Conservation (phyloP, 495 filamentous ascomycete species). For the Penicillium cinerascens region DNA sequence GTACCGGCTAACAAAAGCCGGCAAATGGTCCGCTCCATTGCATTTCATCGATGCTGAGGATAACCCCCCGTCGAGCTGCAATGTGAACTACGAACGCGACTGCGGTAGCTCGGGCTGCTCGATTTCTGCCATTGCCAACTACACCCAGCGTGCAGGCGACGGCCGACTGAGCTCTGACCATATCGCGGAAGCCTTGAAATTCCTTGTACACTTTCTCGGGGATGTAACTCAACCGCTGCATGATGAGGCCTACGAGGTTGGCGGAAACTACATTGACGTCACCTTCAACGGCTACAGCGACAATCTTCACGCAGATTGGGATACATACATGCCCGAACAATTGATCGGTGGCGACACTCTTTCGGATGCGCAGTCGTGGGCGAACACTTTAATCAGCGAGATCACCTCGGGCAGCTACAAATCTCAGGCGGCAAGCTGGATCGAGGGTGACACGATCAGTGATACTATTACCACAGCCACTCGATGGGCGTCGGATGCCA, state of each 20-base stretch:
- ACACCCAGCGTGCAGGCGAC: conserved; percentile 30
- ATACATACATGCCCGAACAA: conserved; percentile 60
- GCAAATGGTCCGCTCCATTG: conserved; percentile 49
- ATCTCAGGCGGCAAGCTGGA: conserved; percentile 45
- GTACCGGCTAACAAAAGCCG: conserved; percentile 52
- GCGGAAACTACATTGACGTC: conserved; percentile 60
- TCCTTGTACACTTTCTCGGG: conserved; percentile 58
- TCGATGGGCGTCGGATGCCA: conserved; percentile 55
- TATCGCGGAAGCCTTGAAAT: conserved; percentile 38
- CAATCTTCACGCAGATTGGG: conserved; percentile 64
- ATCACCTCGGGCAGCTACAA: conserved; percentile 49
- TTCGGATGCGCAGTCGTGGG: conserved; percentile 31
- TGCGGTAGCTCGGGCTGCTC: conserved; percentile 57
- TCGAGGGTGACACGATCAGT: conserved; percentile 42
- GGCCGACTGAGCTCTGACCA: conserved; percentile 14
- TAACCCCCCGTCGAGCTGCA: conserved; percentile 53
- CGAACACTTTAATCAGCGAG: conserved; percentile 28
- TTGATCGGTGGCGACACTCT: conserved; percentile 41
- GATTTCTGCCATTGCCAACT: conserved; percentile 61
- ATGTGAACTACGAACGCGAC: conserved; percentile 54
- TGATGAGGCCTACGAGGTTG: conserved; percentile 52
- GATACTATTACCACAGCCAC: conserved; percentile 35
- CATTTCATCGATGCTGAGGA: conserved; percentile 68
- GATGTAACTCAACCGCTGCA: conserved; percentile 65
- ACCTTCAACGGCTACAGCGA: conserved; percentile 48